Conservation (phyloP, 108 stramenopile genomes). For the Nitzschia sp. region DNA sequence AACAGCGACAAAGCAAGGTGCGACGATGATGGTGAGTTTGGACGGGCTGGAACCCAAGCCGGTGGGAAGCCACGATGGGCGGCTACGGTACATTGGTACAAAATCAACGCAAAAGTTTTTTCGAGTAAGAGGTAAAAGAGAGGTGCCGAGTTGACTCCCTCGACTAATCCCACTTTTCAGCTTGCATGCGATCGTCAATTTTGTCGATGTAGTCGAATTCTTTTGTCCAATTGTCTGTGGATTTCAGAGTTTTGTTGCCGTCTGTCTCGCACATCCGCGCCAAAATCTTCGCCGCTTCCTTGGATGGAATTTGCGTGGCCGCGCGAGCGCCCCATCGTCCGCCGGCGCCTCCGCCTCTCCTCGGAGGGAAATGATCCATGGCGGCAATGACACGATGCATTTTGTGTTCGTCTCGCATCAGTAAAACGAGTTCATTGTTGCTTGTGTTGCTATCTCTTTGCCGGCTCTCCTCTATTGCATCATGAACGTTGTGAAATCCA, state of each 20-base stretch:
- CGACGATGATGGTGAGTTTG: not conserved
- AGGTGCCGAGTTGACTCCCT: too few relatives aligned
- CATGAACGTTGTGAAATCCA: slow-evolving; percentile 31
- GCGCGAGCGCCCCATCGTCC: too few relatives aligned
- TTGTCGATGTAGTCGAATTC: not conserved
- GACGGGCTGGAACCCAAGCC: not conserved
- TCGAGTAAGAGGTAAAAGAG: slow-evolving; percentile 26
- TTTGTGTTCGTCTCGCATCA: not conserved
- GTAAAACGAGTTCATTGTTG: not conserved
- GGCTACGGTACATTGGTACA: slow-evolving; percentile 8
- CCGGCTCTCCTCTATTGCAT: not conserved
- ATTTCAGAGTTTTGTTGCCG: not conserved
- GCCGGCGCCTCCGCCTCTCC: too few relatives aligned
- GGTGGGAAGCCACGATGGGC: not conserved
- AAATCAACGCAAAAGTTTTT: not conserved
- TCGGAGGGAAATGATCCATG: not conserved
- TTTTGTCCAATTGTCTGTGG: not conserved
- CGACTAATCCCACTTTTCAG: too few relatives aligned
- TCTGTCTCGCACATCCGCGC: not conserved
- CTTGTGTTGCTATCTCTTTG: not conserved
- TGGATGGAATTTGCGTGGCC: too few relatives aligned
- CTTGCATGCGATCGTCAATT: too few relatives aligned
- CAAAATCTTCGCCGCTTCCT: too few relatives aligned
- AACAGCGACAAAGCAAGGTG: not conserved
- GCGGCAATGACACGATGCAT: not conserved